Evolutionary conservation across 768 basidiomycete genomes (phyloP), one percentile per base, ranked within the genome.

Genomic region (Leccinum boreale): DNA sequence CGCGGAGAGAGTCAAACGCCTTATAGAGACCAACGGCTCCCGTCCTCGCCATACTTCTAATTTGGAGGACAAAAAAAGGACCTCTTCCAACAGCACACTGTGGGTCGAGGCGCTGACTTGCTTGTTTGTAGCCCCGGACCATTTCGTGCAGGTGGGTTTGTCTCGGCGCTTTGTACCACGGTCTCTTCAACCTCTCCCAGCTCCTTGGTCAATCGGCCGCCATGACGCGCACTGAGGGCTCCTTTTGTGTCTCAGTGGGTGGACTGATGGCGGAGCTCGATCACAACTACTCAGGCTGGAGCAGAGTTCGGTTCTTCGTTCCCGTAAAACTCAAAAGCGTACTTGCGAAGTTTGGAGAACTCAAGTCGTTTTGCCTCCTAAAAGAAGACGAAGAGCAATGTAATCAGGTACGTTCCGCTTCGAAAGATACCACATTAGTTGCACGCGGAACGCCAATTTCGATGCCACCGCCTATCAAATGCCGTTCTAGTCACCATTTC

Each of bases 201-300:
- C 75, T 79, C 56, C 77, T 83, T 44, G 87, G 86, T 4, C 70
- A 75, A 48, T 58, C 69, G 6, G 55, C 70, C 1, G 81, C 82
- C 59, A 68, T 87, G 29, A 75, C 78, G 15, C 77, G 75, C 50
- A 80, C 78, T 31, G 81, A 87, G 54, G 84, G 80, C 23, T 65
- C 71, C 3, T 84, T 90, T 56, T 72, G 69, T 44, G 68, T 89
- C 5, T 72, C 75, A 12, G 79, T 81, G n/a, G 75, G 61, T 60
- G 58, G 63, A 51, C 58, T 58, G 45, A 58, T 57, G 29, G 17
- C 58, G 29, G 66, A 62, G 28, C 63, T 59, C 8, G 67, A 69
- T 24, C 63, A 62, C 45, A 56, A 55, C n/a, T 63, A 55, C 46
- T 63, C 71, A 21, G 52, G 56, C 23, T 65, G 65, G 71, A 64